phyloP scores from a whole-genome alignment of 2,329 filamentous ascomycete genomes.

The Cadophora sp. region DNA sequence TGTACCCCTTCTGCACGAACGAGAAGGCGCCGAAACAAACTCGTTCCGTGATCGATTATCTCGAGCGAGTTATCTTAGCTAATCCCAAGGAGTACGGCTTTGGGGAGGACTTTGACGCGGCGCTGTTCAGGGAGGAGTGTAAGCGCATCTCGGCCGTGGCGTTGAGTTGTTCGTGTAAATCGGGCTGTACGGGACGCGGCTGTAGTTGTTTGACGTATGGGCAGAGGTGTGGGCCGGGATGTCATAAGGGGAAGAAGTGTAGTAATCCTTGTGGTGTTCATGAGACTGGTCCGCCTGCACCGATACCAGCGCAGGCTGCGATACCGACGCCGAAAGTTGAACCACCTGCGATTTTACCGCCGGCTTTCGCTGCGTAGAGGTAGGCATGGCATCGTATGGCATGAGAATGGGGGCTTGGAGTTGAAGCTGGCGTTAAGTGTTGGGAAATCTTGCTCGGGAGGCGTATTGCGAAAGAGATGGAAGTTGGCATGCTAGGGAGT shows the following conservation, averaged over 20 bases:
- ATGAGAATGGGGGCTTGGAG: not conserved
- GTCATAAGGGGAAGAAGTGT: slow-evolving; percentile 26
- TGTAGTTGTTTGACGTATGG: slow-evolving; percentile 25
- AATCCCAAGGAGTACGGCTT: slow-evolving; percentile 25
- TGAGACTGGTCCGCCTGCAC: slow-evolving; percentile 7
- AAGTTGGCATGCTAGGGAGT: too few relatives aligned
- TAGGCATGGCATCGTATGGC: too few relatives aligned
- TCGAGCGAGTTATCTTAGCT: slow-evolving; percentile 14
- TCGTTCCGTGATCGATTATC: slow-evolving; percentile 24
- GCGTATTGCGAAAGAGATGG: not conserved
- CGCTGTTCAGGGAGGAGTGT: slow-evolving; percentile 26
- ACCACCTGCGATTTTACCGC: not conserved
- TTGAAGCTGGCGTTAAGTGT: not conserved
- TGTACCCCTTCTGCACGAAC: slow-evolving; percentile 26
- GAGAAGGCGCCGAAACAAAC: slow-evolving; percentile 27
- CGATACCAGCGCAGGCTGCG: not conserved
- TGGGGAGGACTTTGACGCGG: slow-evolving; percentile 1
- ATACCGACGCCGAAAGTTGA: not conserved
- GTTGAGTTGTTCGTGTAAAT: slow-evolving; percentile 24
- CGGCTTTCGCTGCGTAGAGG: not conserved
- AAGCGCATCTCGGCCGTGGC: slow-evolving; percentile 20
- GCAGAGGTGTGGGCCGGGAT: slow-evolving; percentile 25
- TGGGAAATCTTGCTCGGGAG: not conserved
- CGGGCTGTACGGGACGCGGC: slow-evolving; percentile 22
- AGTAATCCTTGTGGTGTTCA: slow-evolving; percentile 25